Percentiles rank a stretch among this genome's conserved stretches.
Evolutionary conservation across 257 asterid genomes (phyloP).

Genomic region (Solanum ossicruentum): DNA sequence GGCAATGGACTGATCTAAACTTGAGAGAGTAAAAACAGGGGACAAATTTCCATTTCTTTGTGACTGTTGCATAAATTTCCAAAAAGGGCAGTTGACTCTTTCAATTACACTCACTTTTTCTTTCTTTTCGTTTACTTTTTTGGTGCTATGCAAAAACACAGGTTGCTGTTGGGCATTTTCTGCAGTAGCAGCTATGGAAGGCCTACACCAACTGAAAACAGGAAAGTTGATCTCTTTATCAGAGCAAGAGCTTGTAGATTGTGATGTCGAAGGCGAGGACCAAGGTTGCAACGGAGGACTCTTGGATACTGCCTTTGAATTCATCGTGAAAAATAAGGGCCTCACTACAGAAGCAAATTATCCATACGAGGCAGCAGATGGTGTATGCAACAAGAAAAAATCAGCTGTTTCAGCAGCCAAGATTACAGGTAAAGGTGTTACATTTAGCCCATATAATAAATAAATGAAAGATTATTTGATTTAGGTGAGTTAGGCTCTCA

Average conservation of each 20-base stretch:
- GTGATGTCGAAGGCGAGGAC: constrained; percentile 8
- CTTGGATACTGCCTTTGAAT: constrained; percentile 16
- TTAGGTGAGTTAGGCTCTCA: not conserved
- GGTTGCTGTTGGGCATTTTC: constrained; percentile 27
- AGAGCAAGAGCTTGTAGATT: constrained; percentile 22
- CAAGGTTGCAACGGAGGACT: constrained; percentile 15
- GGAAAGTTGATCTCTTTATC: constrained; percentile 13
- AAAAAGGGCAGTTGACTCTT: not conserved
- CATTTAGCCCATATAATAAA: not conserved
- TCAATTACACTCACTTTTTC: not conserved
- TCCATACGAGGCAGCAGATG: constrained; percentile 18
- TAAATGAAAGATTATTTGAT: too few relatives aligned
- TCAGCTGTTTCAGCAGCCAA: constrained; percentile 4
- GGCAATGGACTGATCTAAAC: too few relatives aligned
- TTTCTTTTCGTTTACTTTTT: not conserved
- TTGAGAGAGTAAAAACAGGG: not conserved
- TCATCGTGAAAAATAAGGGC: constrained; percentile 8
- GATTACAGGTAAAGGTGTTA: not conserved
- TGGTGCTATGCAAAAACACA: not conserved
- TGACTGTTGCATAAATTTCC: not conserved
- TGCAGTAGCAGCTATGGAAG: constrained; percentile 22
- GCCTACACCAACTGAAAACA: constrained; percentile 6
- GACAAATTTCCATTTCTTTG: not conserved
- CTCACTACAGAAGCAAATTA: constrained; percentile 15
- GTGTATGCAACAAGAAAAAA: constrained; percentile 10